phyloP scores from a whole-genome alignment of 1,284 basidiomycete species.

The Phaffia rhodozyma region DNA sequence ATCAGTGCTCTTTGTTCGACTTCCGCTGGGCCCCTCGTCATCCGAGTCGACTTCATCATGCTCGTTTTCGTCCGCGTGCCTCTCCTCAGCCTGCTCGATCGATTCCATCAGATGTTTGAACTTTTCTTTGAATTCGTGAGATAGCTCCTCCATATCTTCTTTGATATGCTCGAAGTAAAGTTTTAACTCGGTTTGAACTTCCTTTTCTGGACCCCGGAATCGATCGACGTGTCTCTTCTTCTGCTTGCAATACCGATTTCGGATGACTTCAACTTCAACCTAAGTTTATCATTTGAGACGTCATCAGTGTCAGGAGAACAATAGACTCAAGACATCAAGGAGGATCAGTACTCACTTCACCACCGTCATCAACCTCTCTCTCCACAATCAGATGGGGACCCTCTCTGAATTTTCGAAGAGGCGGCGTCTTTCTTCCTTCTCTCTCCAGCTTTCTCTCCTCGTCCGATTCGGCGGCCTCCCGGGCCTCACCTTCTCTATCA shows the following conservation, averaged over 20 bases:
- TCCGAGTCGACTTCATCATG: neutral
- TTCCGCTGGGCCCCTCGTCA: neutral
- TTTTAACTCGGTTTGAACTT: slow-evolving; percentile 1
- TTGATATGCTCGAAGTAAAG: slow-evolving; percentile 7
- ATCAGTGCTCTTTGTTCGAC: neutral
- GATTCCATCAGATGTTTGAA: slow-evolving; percentile 2
- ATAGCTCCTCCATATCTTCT: slow-evolving; percentile 12
- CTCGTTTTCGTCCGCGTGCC: neutral
- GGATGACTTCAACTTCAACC: slow-evolving; percentile 53
- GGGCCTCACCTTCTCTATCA: slow-evolving; percentile 28
- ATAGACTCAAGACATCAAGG: neutral
- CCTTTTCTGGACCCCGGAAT: slow-evolving; percentile 9
- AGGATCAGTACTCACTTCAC: slow-evolving; percentile 44
- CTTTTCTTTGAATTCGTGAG: neutral
- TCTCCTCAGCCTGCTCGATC: neutral
- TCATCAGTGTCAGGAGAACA: too few species aligned
- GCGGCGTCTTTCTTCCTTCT: slow-evolving; percentile 28
- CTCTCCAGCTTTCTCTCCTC: slow-evolving; percentile 26
- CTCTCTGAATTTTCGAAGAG: slow-evolving; percentile 51
- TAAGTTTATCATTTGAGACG: slow-evolving; percentile 23
- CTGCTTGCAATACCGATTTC: slow-evolving; percentile 32
- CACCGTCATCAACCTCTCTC: slow-evolving; percentile 44
- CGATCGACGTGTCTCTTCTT: neutral
- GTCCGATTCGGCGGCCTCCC: slow-evolving; percentile 25
- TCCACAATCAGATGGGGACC: slow-evolving; percentile 57